phyloP scores from a whole-genome alignment of 1,284 basidiomycete species.

The Ustilago trichophora region DNA sequence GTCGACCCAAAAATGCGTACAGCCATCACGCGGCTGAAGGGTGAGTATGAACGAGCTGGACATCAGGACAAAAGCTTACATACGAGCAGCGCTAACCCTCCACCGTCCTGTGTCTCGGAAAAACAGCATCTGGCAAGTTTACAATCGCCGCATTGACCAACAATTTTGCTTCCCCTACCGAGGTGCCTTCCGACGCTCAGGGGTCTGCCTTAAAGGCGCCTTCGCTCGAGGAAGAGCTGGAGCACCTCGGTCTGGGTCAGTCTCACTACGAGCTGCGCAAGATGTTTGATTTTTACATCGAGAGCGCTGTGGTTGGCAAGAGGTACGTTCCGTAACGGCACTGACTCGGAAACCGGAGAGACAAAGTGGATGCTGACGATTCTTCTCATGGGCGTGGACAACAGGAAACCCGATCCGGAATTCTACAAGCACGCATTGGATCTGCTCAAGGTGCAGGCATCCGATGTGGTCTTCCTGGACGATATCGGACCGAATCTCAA shows the following conservation, averaged over 20 bases:
- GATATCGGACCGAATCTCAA: slow-evolving; percentile 67
- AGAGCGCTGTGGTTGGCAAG: slow-evolving; percentile 65
- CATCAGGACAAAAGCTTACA: no score
- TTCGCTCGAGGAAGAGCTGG: slow-evolving; percentile 53
- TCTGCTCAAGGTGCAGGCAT: slow-evolving; percentile 53
- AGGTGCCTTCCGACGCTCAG: slow-evolving; percentile 10
- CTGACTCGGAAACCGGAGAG: no score
- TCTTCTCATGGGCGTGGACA: not conserved
- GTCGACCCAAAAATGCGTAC: slow-evolving; percentile 55
- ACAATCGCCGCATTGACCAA: slow-evolving; percentile 67
- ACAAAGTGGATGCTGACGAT: no score
- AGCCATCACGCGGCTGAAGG: slow-evolving; percentile 53
- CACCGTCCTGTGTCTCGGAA: no score
- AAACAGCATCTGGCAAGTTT: slow-evolving; percentile 60
- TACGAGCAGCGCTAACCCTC: no score
- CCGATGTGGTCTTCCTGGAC: slow-evolving; percentile 67
- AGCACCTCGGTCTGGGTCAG: slow-evolving; percentile 50
- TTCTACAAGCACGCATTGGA: slow-evolving; percentile 65
- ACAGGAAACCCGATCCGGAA: slow-evolving; percentile 66
- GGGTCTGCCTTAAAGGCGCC: slow-evolving; percentile 11
- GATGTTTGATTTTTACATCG: slow-evolving; percentile 66
- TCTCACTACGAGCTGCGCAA: slow-evolving; percentile 42
- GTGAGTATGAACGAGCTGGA: slow-evolving; percentile 12
- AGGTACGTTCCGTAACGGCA: slow-evolving; percentile 40
- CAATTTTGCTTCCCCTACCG: slow-evolving; percentile 63